Base-by-base conservation (phyloP, 805 yeast species). In the Wickerhamiella musiphila region DNA sequence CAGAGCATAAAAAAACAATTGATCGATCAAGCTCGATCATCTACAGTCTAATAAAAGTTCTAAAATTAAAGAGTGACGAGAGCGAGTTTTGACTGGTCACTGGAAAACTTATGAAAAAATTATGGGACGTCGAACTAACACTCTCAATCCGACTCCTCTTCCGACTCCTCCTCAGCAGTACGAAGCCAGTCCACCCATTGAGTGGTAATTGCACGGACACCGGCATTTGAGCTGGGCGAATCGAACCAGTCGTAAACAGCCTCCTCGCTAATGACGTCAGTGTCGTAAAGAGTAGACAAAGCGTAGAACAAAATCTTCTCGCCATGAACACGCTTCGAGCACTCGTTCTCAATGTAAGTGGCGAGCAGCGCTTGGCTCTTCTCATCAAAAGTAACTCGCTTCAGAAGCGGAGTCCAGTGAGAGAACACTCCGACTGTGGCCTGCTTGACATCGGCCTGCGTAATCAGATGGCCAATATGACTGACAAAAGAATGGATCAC, bases 181-280 rank as follows among this genome's bases (percentile, higher is more conserved):
- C 67, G 66, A 37, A 86, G 64, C 95, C 95, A 84, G 13, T 73
- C 78, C 14, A 86, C 65, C 73, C 86, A 86, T 52, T 73, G 75
- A 6, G 57, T 67, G 2, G 81, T 72, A 41, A 69, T 61, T 18
- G 49, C 59, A 36, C 76, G 66, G 13, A 73, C 73, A 18, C 57
- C 59, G 10, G 53, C 54, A 16, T 57, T 61, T 5, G 58, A 63
- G 11, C 58, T 65, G 6, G 54, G 51, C 13, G 60, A 49, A 34
- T 64, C 61, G 93, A 93, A 90, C 98, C 98, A 90, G 31, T 56
- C 50, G 46, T 72, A 61, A 26, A 90, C 75, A 35, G 66, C 63
- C 16, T 78, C 92, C 52, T 90, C 98, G 35, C 76, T 84, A 15
- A 79, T 53, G 20, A 86, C 66, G 39, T 86, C 98, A 18, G 63